phyloP scores from a whole-genome alignment of 768 basidiomycete species.

The Naganishia friedmannii region DNA sequence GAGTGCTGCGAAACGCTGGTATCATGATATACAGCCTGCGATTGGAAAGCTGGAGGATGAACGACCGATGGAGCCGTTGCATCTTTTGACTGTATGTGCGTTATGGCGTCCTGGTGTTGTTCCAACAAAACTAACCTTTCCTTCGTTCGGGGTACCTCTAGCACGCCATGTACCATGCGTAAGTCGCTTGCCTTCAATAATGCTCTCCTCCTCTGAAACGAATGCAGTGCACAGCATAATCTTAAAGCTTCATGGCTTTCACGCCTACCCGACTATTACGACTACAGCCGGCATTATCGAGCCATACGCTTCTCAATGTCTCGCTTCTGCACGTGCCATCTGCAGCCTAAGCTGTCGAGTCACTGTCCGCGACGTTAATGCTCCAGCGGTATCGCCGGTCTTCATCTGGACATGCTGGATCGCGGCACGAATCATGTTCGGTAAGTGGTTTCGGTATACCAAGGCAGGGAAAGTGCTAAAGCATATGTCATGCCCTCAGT shows the following conservation, averaged over 20 bases:
- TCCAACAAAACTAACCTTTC: conserved; percentile 1
- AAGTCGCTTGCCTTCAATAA: conserved; percentile 14
- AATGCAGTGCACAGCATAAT: conserved; percentile 34
- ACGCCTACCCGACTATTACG: conserved; percentile 45
- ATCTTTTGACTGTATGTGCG: conserved; percentile 46
- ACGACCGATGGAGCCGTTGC: conserved; percentile 28
- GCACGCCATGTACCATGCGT: conserved; percentile 49
- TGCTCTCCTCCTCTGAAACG: background rate
- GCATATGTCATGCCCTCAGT: conserved; percentile 30
- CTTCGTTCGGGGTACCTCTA: conserved; percentile 16
- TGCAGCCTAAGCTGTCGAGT: conserved; percentile 29
- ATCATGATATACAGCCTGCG: conserved; percentile 33
- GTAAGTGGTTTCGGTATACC: conserved; percentile 31
- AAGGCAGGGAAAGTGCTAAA: background rate
- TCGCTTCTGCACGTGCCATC: conserved; percentile 38
- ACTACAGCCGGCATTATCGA: conserved; percentile 44
- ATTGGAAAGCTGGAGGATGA: conserved; percentile 31
- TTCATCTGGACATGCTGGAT: conserved; percentile 51
- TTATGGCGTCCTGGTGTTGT: background rate
- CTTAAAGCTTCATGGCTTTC: conserved; percentile 47
- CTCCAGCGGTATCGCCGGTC: conserved; percentile 40
- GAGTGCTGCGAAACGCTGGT: conserved; percentile 43
- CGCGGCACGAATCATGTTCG: conserved; percentile 46
- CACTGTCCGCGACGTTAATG: conserved; percentile 11
- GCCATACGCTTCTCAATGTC: conserved; percentile 43